Evolutionary conservation across 169 alveolate species (phyloP).

Genomic region (Cryptosporidium parvum): DNA sequence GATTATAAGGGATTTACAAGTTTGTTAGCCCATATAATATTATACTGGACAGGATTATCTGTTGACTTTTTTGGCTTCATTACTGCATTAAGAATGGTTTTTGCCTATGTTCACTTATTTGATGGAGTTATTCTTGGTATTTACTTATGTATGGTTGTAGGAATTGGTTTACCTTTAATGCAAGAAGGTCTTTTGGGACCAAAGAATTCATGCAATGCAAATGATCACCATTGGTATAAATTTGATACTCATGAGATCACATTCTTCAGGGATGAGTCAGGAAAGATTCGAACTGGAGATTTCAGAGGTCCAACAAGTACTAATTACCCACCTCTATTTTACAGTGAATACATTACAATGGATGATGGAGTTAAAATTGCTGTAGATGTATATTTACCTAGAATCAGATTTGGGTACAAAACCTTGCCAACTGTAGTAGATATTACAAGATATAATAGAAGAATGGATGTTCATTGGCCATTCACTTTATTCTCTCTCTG

Average conservation of each 20-base stretch:
- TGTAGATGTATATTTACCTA: slow-evolving; percentile 80
- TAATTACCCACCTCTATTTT: slow-evolving; percentile 78
- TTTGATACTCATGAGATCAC: slow-evolving; percentile 43
- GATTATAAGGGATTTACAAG: slow-evolving; percentile 60
- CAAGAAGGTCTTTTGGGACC: slow-evolving; percentile 73
- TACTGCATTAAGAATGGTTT: slow-evolving; percentile 55
- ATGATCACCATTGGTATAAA: slow-evolving; percentile 74
- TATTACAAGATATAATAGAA: slow-evolving; percentile 80
- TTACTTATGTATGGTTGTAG: slow-evolving; percentile 33
- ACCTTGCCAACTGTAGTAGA: slow-evolving; percentile 77
- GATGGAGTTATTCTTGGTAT: slow-evolving; percentile 21
- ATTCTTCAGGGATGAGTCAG: slow-evolving; percentile 33
- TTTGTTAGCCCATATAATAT: slow-evolving; percentile 18
- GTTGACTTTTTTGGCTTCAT: slow-evolving; percentile 69
- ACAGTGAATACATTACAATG: slow-evolving; percentile 78
- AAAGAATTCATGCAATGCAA: slow-evolving; percentile 54
- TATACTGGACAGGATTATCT: slow-evolving; percentile 49
- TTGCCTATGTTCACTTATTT: slow-evolving; percentile 31
- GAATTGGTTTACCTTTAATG: slow-evolving; percentile 62
- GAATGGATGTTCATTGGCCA: slow-evolving; percentile 81
- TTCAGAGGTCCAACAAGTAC: slow-evolving; percentile 68
- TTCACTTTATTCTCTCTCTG: slow-evolving; percentile 80
- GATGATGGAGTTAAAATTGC: slow-evolving; percentile 81
- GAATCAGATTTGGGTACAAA: slow-evolving; percentile 25
- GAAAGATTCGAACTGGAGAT: slow-evolving; percentile 60